Evolutionary conservation across 1,284 basidiomycete species (phyloP).

Genomic region (Xerocomus nothofagi): DNA sequence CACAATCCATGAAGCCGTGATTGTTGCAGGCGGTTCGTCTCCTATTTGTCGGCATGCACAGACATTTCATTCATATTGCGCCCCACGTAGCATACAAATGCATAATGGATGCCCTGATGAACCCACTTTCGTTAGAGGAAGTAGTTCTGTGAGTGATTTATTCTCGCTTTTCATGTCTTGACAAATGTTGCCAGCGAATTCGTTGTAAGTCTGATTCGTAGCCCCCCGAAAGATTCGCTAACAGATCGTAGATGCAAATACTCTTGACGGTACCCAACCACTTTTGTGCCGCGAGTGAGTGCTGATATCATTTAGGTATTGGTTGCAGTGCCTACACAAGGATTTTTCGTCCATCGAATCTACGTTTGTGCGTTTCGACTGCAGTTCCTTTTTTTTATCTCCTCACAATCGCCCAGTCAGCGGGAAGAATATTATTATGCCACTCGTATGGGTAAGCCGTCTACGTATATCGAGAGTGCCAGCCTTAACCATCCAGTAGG

Average conservation of each 20-base stretch:
- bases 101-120: slow-evolving; percentile 7
- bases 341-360: slow-evolving; percentile 18
- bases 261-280: slow-evolving; percentile 1
- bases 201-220: slow-evolving; percentile 6
- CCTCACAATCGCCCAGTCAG: slow-evolving; percentile 5
- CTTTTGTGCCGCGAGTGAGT: not conserved
- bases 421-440: slow-evolving; percentile 5
- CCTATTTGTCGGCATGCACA: not conserved
- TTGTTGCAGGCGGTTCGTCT: slow-evolving; percentile 8
- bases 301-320: slow-evolving; percentile 3
- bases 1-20: slow-evolving; percentile 9
- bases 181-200: slow-evolving; percentile 16
- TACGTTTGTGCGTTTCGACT: slow-evolving; percentile 8
- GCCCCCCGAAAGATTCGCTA: not conserved
- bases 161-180: not conserved
- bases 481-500: not conserved
- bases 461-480: not conserved
- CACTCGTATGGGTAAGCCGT: slow-evolving; percentile 15
- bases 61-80: not conserved
- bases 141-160: slow-evolving; percentile 8
- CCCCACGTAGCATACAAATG: slow-evolving; percentile 15
- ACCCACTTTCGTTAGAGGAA: not conserved
- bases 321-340: slow-evolving; percentile 1
- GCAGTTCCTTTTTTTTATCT: too few relatives aligned
- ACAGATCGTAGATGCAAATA: slow-evolving; percentile 10